Conservation (phyloP, 345 rosid genomes). For the Eucalyptus erythrocorys region DNA sequence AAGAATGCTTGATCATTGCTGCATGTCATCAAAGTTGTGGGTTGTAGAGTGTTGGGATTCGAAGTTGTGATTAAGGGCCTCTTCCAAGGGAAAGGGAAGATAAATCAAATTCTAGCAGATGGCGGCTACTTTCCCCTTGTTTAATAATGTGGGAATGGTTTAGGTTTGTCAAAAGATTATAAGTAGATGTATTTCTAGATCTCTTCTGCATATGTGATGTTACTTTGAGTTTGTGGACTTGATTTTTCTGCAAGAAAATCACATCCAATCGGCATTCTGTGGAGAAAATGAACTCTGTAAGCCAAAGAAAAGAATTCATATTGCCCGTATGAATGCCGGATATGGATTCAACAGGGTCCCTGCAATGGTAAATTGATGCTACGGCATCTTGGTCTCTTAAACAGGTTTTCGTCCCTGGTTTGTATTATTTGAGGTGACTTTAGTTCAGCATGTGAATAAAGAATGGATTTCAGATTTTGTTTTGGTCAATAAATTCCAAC, state of each 20-base stretch:
- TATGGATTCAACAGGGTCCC: neutral
- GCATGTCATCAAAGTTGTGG: neutral
- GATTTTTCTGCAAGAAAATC: too few relatives aligned
- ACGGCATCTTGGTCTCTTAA: neutral
- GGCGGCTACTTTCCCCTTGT: neutral
- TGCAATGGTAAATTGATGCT: neutral
- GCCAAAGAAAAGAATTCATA: neutral
- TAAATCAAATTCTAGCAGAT: neutral
- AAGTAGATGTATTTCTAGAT: neutral
- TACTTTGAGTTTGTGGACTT: too few relatives aligned
- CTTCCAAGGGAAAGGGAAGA: neutral
- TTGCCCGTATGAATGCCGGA: neutral
- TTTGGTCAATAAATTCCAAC: neutral
- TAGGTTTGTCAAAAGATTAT: neutral
- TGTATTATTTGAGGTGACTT: neutral
- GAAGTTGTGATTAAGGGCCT: neutral
- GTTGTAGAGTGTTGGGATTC: neutral
- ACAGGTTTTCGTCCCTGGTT: neutral
- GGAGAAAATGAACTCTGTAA: neutral
- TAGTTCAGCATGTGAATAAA: neutral
- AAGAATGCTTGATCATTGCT: constrained; percentile 14
- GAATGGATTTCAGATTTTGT: neutral
- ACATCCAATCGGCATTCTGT: too few relatives aligned
- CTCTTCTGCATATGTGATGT: neutral
- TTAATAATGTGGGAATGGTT: neutral